Conservation (phyloP, 352 stramenopile genomes). For the Globisporangium echinulatum region DNA sequence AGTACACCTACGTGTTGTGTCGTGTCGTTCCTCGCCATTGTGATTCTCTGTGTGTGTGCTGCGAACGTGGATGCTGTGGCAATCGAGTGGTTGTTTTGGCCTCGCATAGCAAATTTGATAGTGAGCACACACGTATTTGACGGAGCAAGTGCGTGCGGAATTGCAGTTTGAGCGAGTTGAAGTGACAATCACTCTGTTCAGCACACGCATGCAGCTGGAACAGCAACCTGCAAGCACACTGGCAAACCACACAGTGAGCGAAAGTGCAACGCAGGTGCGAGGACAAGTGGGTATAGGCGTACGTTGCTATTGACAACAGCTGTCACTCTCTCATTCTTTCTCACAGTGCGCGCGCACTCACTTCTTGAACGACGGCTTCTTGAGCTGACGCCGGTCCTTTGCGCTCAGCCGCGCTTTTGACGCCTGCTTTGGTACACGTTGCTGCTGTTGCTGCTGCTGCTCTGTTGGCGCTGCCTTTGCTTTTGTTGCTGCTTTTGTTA, state of each 20-base stretch:
- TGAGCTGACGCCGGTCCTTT: constrained; percentile 16
- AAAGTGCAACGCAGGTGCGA: not conserved
- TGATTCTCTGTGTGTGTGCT: not conserved
- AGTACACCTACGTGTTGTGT: not conserved
- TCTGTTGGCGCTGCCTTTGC: not conserved
- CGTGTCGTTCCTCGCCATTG: not conserved
- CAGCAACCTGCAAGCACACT: not conserved
- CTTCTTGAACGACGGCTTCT: constrained; percentile 10
- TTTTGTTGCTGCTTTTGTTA: not conserved
- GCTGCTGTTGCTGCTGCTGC: constrained; percentile 15
- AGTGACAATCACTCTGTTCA: not conserved
- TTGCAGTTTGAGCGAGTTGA: not conserved
- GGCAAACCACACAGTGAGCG: not conserved
- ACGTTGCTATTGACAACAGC: constrained; percentile 1
- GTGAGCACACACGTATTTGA: too few species aligned
- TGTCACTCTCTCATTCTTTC: not conserved
- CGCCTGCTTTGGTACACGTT: not conserved
- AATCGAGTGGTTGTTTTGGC: too few species aligned
- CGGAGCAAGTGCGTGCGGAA: too few species aligned
- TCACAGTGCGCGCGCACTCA: not conserved
- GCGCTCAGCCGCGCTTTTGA: constrained; percentile 12
- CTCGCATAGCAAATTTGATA: too few species aligned
- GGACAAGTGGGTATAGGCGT: not conserved
- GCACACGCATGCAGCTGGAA: too few species aligned
- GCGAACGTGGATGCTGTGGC: not conserved